Evolutionary conservation across 75 land plant genomes (phyloP).

Genomic region (Pinus albicaulis): DNA sequence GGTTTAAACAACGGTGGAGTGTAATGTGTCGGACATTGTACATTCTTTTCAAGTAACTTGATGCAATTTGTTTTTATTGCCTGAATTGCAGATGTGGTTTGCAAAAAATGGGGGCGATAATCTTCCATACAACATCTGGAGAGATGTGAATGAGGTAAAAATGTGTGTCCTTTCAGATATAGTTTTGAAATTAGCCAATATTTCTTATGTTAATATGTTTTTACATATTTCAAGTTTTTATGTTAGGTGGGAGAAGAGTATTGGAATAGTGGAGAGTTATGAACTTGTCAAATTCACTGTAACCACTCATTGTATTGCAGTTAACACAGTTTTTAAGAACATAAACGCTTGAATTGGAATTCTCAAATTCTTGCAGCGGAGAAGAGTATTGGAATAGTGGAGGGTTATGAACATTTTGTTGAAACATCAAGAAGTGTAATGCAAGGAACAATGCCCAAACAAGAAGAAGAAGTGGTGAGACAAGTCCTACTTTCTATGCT

Average conservation of each 20-base stretch:
- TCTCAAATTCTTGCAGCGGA: slow-evolving; percentile 3
- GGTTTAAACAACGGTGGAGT: no score
- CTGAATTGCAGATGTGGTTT: slow-evolving; percentile 56
- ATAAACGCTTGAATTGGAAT: neutral
- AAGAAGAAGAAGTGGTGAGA: slow-evolving; percentile 89
- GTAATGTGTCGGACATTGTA: no score
- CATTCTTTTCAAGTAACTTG: no score
- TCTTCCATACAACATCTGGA: slow-evolving; percentile 38
- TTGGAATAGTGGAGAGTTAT: no score
- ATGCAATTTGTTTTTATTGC: no score
- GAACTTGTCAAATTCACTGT: neutral
- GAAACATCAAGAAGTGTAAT: slow-evolving; percentile 87
- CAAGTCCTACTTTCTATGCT: slow-evolving; percentile 93
- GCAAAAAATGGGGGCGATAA: slow-evolving; percentile 40
- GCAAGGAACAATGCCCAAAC: slow-evolving; percentile 65
- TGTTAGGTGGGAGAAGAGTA: no score
- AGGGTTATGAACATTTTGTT: slow-evolving; percentile 89
- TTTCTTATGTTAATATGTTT: no score
- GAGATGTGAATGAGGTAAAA: slow-evolving; percentile 68
- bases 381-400: slow-evolving; percentile 20
- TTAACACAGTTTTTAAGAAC: no score
- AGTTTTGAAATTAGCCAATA: no score
- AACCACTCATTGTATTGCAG: neutral
- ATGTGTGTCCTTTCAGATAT: neutral
- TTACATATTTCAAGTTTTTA: no score